Percentiles rank a stretch among this genome's conserved stretches.
These are phyloP conservation scores for Calonectria pteridis DNA, from an alignment of 2,329 filamentous ascomycete genomes.

Conservation along the genomic window DNA sequence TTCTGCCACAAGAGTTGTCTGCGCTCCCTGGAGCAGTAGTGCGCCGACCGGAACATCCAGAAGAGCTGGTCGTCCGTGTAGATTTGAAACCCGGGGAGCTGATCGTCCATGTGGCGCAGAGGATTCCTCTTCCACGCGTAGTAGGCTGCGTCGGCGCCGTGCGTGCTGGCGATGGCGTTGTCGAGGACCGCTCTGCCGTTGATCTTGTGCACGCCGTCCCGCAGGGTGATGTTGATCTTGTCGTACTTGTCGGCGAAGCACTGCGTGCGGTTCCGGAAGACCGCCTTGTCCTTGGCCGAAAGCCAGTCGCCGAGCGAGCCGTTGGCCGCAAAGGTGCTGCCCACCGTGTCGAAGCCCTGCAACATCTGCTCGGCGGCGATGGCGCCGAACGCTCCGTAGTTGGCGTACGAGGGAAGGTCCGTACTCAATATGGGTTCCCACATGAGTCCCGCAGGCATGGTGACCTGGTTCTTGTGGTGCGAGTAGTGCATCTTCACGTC, in stretches of 20 bases:
- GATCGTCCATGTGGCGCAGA: not conserved
- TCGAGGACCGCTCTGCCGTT: constrained; percentile 7
- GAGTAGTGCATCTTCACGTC: constrained; percentile 19
- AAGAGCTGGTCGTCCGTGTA: constrained; percentile 72
- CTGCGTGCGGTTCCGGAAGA: not conserved
- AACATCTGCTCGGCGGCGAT: constrained; percentile 26
- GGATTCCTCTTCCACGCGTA: constrained; percentile 64
- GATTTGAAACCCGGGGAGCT: constrained; percentile 62
- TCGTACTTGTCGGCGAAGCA: constrained; percentile 32
- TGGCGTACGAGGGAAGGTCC: constrained; percentile 20
- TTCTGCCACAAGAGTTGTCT: not conserved
- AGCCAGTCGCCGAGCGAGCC: constrained; percentile 70
- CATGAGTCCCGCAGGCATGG: constrained; percentile 30
- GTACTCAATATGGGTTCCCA: constrained; percentile 22
- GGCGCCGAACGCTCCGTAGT: constrained; percentile 31
- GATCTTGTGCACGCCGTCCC: constrained; percentile 34
- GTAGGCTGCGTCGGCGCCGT: constrained; percentile 66
- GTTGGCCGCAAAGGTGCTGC: constrained; percentile 51
- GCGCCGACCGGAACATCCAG: constrained; percentile 68
- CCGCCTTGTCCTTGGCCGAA: not conserved
- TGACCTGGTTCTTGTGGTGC: constrained; percentile 28
- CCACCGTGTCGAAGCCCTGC: constrained; percentile 27
- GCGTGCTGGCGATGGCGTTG: constrained; percentile 22
- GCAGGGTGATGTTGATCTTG: not conserved
- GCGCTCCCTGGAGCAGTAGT: constrained; percentile 60